Percentiles rank a stretch among this genome's conserved stretches.
Evolutionary conservation across 805 yeast species (phyloP).

Genomic region (Pichia membranifaciens): DNA sequence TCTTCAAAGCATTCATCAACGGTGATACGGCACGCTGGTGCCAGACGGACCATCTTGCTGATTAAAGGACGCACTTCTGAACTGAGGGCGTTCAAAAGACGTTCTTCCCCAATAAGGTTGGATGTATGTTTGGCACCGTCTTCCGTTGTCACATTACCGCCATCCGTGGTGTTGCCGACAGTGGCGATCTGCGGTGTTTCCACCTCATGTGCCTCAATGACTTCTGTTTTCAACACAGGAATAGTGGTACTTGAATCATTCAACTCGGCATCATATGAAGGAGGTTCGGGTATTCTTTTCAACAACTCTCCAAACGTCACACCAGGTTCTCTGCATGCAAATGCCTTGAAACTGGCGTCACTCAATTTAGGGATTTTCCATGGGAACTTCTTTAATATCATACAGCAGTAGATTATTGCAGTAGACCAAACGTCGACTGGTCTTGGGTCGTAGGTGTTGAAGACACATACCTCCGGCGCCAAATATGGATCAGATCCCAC

Average conservation of each 20-base stretch:
- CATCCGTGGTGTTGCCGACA: background rate
- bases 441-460: constrained; percentile 79
- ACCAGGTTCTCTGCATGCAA: constrained; percentile 68
- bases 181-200: background rate
- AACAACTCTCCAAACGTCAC: constrained; percentile 59
- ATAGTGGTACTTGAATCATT: constrained; percentile 3
- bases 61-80: constrained; percentile 62
- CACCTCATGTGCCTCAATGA: constrained; percentile 13
- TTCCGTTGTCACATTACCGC: no score
- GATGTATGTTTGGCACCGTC: constrained; percentile 46
- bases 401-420: constrained; percentile 87
- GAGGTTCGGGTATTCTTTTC: constrained; percentile 48
- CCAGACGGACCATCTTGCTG: constrained; percentile 72
- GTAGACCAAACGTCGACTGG: constrained; percentile 94
- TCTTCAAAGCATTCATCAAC: constrained; percentile 75
- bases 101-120: constrained; percentile 61
- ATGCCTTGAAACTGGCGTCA: constrained; percentile 78
- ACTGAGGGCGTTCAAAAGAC: constrained; percentile 66
- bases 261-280: constrained; percentile 23
- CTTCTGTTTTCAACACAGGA: background rate
- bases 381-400: constrained; percentile 87
- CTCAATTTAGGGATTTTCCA: constrained; percentile 87
- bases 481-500: constrained; percentile 87
- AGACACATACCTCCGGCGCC: constrained; percentile 88
- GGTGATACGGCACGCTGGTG: constrained; percentile 80